Evolutionary conservation across 352 stramenopile species (phyloP).

Genomic region (Peronospora tabacina): DNA sequence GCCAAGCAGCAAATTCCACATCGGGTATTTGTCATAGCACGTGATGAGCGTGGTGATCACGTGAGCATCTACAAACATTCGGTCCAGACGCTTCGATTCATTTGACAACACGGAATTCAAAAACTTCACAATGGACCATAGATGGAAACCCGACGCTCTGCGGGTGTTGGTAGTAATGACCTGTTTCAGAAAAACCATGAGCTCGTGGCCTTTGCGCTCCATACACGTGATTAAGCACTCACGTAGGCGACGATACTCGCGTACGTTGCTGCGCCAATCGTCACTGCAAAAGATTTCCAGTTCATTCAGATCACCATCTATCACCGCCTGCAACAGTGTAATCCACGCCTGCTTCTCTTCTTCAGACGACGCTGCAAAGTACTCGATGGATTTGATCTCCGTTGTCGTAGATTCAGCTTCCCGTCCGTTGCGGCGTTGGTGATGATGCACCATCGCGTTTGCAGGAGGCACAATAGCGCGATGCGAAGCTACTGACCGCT

Average conservation of each 20-base stretch:
- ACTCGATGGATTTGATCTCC: slow-evolving; percentile 49
- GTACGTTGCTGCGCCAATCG: slow-evolving; percentile 84
- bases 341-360: slow-evolving; percentile 70
- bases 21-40: slow-evolving; percentile 80
- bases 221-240: slow-evolving; percentile 78
- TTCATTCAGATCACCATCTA: slow-evolving; percentile 73
- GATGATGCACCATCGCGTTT: slow-evolving; percentile 29
- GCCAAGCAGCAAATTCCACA: slow-evolving; percentile 62
- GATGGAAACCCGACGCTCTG: slow-evolving; percentile 56
- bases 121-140: slow-evolving; percentile 72
- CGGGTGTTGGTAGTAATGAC: slow-evolving; percentile 59
- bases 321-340: slow-evolving; percentile 54
- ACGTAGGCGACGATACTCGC: slow-evolving; percentile 68
- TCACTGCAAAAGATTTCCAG: slow-evolving; percentile 85
- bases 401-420: slow-evolving; percentile 22
- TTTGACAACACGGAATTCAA: slow-evolving; percentile 65
- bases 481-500: slow-evolving; percentile 11
- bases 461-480: slow-evolving; percentile 10
- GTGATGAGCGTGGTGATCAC: slow-evolving; percentile 60
- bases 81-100: slow-evolving; percentile 75
- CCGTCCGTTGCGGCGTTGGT: slow-evolving; percentile 30
- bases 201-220: slow-evolving; percentile 69
- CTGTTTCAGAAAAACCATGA: slow-evolving; percentile 79
- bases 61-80: slow-evolving; percentile 74
- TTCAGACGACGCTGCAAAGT: slow-evolving; percentile 60